Base-by-base conservation (phyloP, 2,329 filamentous ascomycete genomes). In the Zasmidium citrigriseum region DNA sequence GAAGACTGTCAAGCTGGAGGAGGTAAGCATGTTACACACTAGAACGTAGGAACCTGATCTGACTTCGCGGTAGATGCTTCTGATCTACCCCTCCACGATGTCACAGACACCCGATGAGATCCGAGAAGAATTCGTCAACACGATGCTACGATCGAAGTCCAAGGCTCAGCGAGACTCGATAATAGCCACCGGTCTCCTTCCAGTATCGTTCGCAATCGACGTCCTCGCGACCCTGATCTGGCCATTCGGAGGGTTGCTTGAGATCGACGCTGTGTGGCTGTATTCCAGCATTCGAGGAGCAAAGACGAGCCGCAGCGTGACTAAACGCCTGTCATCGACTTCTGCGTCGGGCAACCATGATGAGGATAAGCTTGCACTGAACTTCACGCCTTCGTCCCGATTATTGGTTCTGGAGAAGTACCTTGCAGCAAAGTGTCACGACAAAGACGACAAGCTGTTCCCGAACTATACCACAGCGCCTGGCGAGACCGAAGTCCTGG, bases 241-340 rank as follows among this genome's bases (percentile, higher is more conserved):
- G 7, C 70, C 66, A 1, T 65, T 76, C 24, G 56, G 76, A 29
- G 68, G 75, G 54, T 73, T 75, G 1, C 72, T 77, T 25, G 75
- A 74, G 27, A 72, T 69, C 68, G 38, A 62, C 24, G 54, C 60
- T 14, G 60, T 60, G 14, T 62, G 60, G 60, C 52, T 60, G 3
- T 73, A 73, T 57, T 66, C 69, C 63, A 79, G 76, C 73, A 82
- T 79, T 77, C 72, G 74, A 7, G 77, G 77, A 21, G 76, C 77
- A 16, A 62, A 62, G 41, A 55, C 52, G 18, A 52, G 45, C 24
- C 45, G 60, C 14, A 59, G 54, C 27, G 60, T 62, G 5, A 62
- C 57, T 1, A 62, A 62, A 41, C 56, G 60, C 20, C 44, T 62
- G 3, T 60, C 57, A 3, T 56, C 60, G 1, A 62, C 60, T 7